These are phyloP conservation scores for Boletus calvinii DNA, from an alignment of 1,284 basidiomycete genomes.

Conservation along the genomic window DNA sequence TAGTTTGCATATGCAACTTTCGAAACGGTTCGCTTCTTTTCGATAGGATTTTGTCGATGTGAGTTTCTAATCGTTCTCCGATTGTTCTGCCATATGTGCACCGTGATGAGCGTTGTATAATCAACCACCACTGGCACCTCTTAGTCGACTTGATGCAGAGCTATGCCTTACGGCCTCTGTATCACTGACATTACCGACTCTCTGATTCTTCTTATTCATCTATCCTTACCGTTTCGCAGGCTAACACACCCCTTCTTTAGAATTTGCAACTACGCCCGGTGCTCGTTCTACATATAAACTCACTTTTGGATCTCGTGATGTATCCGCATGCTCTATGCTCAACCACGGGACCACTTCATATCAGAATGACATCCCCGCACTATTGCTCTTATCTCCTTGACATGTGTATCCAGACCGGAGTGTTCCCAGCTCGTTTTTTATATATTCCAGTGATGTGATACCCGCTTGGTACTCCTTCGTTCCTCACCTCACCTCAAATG, in stretches of 20 bases:
- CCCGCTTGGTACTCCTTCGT: background rate
- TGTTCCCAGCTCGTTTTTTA: slow-evolving; percentile 10
- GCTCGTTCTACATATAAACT: background rate
- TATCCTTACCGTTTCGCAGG: slow-evolving; percentile 2
- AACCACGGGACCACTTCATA: background rate
- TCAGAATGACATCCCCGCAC: background rate
- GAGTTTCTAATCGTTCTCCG: slow-evolving; percentile 16
- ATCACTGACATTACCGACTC: slow-evolving; percentile 81
- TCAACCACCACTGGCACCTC: slow-evolving; percentile 81
- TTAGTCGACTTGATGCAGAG: slow-evolving; percentile 72
- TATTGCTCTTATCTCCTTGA: slow-evolving; percentile 13
- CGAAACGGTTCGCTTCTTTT: background rate
- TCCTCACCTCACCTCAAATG: slow-evolving; percentile 12
- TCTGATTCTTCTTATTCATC: slow-evolving; percentile 49
- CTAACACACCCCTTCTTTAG: slow-evolving; percentile 21
- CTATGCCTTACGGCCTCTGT: slow-evolving; percentile 41
- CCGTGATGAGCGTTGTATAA: slow-evolving; percentile 74
- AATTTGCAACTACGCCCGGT: background rate
- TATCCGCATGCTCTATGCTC: background rate
- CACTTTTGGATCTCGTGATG: slow-evolving; percentile 9
- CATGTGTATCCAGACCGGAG: background rate
- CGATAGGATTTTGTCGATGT: slow-evolving; percentile 7
- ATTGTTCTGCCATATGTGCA: slow-evolving; percentile 16
- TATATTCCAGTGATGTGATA: slow-evolving; percentile 10
- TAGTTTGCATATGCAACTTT: background rate